A percentile compares a stretch with the other conserved stretches of the same genome.
Conservation (phyloP, 768 basidiomycete species). For the Brasilioporus rufonigricans region DNA sequence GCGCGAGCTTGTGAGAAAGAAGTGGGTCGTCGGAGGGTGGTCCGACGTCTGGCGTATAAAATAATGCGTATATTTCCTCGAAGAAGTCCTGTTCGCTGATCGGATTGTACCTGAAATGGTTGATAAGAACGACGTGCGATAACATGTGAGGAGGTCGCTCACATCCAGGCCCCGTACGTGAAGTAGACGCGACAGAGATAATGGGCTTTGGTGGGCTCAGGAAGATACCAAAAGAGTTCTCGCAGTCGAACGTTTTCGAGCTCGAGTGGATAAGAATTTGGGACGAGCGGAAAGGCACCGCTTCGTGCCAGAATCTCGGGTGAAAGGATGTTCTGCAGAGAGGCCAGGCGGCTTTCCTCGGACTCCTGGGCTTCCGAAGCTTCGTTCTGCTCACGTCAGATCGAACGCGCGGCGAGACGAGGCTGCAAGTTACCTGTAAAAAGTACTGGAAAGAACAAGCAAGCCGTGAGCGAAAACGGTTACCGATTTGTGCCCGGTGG, state of each 20-base stretch:
- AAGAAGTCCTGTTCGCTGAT: slow-evolving; percentile 60
- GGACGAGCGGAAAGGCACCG: slow-evolving; percentile 60
- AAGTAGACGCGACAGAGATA: slow-evolving; percentile 61
- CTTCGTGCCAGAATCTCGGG: slow-evolving; percentile 63
- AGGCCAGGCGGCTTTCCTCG: slow-evolving; percentile 44
- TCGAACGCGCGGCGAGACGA: background rate
- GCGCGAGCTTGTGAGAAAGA: slow-evolving; percentile 57
- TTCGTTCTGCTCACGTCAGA: slow-evolving; percentile 50
- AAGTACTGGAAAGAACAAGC: slow-evolving; percentile 51
- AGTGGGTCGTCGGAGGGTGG: slow-evolving; percentile 50
- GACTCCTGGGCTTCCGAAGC: slow-evolving; percentile 51
- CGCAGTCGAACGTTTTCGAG: slow-evolving; percentile 49
- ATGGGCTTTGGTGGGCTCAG: slow-evolving; percentile 56
- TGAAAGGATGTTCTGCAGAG: slow-evolving; percentile 56
- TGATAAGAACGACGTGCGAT: slow-evolving; percentile 7
- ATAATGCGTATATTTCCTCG: slow-evolving; percentile 54
- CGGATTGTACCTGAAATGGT: slow-evolving; percentile 57
- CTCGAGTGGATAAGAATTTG: slow-evolving; percentile 38
- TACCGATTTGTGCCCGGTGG: background rate
- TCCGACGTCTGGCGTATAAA: slow-evolving; percentile 47
- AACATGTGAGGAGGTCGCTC: slow-evolving; percentile 24
- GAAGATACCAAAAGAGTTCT: slow-evolving; percentile 68
- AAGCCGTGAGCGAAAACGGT: background rate
- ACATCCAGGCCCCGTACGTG: slow-evolving; percentile 72
- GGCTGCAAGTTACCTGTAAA: slow-evolving; percentile 50